Evolutionary conservation across 306 rosid species (phyloP).

Genomic region (Gastrolobium bilobum): DNA sequence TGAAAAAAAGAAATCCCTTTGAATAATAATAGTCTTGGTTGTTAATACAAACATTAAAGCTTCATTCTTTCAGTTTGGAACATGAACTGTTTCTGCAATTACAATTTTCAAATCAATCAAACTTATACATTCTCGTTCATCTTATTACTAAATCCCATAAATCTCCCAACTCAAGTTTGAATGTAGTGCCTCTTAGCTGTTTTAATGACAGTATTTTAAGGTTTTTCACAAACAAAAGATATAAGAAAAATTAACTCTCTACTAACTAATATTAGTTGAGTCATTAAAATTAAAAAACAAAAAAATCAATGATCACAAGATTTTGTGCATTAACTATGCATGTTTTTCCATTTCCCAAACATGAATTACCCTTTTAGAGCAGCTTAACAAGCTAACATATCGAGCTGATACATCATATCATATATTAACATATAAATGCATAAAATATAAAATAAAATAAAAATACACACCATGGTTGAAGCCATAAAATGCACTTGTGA

Average conservation of each 20-base stretch:
- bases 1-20: constrained; percentile 12
- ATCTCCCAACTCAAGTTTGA: constrained; percentile 7
- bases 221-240: neutral
- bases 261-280: neutral
- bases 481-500: constrained; percentile 92
- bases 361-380: constrained; percentile 7
- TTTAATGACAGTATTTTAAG: constrained; percentile 24
- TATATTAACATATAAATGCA: neutral
- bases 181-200: constrained; percentile 11
- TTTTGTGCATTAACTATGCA: neutral
- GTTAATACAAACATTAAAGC: constrained; percentile 17
- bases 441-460: neutral
- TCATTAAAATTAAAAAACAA: neutral
- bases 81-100: constrained; percentile 1
- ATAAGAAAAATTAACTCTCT: constrained; percentile 1
- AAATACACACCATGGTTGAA: constrained; percentile 77
- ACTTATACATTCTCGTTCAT: constrained; percentile 1
- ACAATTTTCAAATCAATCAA: constrained; percentile 12
- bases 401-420: constrained; percentile 8
- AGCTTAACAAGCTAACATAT: constrained; percentile 32
- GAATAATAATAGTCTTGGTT: constrained; percentile 14
- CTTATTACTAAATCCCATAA: neutral
- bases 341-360: constrained; percentile 12
- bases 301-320: neutral
- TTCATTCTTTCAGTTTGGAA: constrained; percentile 41